Evolutionary conservation across 306 rosid species (phyloP).

Genomic region (Vachellia pachyceras): DNA sequence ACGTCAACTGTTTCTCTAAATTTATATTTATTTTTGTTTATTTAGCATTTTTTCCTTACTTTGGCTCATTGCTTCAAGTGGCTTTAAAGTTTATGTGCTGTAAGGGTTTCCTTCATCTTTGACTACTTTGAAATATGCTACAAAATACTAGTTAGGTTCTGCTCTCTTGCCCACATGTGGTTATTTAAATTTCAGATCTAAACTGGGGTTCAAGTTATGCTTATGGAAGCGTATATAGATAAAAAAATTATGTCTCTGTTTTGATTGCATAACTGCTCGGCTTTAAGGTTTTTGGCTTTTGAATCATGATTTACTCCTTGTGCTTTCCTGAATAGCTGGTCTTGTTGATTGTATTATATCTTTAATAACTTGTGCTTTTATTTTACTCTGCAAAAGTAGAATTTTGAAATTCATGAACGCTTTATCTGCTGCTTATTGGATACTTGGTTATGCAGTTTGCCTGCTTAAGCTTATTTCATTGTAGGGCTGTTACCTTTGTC

Average conservation of each 20-base stretch:
- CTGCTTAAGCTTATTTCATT: slow-evolving; percentile 16
- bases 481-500: background rate
- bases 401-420: background rate
- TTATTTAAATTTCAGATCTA: background rate
- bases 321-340: background rate
- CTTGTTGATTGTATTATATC: background rate
- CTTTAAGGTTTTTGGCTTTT: background rate
- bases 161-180: background rate
- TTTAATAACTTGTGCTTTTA: background rate
- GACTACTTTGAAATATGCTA: background rate
- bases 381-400: background rate
- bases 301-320: background rate
- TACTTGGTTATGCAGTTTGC: slow-evolving; percentile 15
- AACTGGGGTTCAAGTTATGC: background rate
- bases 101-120: too few relatives aligned
- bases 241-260: too few relatives aligned
- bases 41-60: too few relatives aligned
- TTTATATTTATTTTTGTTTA: too few relatives aligned
- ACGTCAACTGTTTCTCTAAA: too few relatives aligned
- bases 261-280: background rate
- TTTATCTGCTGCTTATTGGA: slow-evolving; percentile 22
- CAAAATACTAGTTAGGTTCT: background rate
- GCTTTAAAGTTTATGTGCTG: too few relatives aligned
- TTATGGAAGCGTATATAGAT: background rate
- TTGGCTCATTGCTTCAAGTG: too few relatives aligned